Percentiles rank a stretch among this genome's conserved stretches.
Evolutionary conservation across 2,329 filamentous ascomycete species (phyloP).

Genomic region (Pseudohalonectria lignicola): DNA sequence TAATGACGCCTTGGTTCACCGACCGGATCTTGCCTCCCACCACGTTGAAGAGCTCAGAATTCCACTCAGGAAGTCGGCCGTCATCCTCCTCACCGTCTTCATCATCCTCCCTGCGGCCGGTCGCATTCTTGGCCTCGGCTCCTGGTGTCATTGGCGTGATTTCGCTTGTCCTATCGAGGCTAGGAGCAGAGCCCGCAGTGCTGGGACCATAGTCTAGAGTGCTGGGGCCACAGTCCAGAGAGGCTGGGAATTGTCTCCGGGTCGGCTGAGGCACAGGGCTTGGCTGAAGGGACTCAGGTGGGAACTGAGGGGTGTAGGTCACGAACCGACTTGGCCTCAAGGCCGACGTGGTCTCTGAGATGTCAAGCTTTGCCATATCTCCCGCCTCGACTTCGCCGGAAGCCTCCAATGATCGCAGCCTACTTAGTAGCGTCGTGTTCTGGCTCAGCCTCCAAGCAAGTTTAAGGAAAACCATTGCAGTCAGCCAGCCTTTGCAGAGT

Average conservation of each 20-base stretch:
- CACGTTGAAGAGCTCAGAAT: neutral
- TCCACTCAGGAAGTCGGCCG: neutral
- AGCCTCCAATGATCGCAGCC: neutral
- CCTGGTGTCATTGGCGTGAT: too few species aligned
- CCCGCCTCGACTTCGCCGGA: neutral
- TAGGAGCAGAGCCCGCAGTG: too few species aligned
- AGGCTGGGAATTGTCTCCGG: neutral
- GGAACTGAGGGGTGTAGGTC: neutral
- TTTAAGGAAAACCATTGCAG: conserved; percentile 26
- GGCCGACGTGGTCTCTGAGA: neutral
- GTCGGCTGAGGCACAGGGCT: neutral
- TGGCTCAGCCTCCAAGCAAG: conserved; percentile 6
- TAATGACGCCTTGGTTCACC: neutral
- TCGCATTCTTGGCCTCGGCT: neutral
- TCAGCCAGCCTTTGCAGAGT: conserved; percentile 25
- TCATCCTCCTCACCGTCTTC: neutral
- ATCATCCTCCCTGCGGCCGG: neutral
- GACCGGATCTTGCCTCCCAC: neutral
- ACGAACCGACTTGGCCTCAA: neutral
- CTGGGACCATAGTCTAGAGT: too few species aligned
- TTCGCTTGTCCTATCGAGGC: neutral
- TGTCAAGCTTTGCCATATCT: neutral
- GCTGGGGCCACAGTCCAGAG: neutral
- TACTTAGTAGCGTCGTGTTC: neutral
- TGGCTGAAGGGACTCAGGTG: neutral